phyloP scores from a whole-genome alignment of 2,329 filamentous ascomycete genomes.

The Pseudocercospora crystallina region DNA sequence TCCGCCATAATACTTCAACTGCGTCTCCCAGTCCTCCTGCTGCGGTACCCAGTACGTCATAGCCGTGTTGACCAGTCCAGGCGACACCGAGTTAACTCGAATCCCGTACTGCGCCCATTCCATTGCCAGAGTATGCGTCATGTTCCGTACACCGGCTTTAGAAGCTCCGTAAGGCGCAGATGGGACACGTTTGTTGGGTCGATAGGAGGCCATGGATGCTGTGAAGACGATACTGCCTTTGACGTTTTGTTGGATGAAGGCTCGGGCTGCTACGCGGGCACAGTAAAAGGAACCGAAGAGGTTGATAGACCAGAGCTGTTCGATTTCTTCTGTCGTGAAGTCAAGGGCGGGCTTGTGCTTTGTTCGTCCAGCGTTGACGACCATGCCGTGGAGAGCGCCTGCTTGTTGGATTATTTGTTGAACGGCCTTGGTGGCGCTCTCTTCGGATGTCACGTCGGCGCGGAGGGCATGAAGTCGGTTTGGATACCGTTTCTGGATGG shows the following conservation, averaged over 20 bases:
- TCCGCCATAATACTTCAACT: constrained; percentile 60
- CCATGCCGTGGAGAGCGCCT: constrained; percentile 51
- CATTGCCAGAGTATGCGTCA: constrained; percentile 44
- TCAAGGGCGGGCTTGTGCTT: constrained; percentile 54
- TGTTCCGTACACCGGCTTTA: constrained; percentile 47
- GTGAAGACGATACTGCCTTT: constrained; percentile 49
- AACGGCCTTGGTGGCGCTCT: constrained; percentile 44
- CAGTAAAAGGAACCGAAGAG: constrained; percentile 47
- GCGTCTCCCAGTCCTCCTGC: constrained; percentile 56
- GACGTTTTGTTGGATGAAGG: constrained; percentile 46
- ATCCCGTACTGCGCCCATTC: constrained; percentile 42
- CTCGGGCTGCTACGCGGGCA: constrained; percentile 42
- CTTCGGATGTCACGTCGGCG: constrained; percentile 50
- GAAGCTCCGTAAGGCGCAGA: constrained; percentile 46
- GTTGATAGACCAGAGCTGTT: constrained; percentile 45
- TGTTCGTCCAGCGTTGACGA: constrained; percentile 52
- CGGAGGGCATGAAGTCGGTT: constrained; percentile 42
- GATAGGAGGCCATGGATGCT: constrained; percentile 47
- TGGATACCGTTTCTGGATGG: constrained; percentile 41
- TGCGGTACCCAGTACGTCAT: constrained; percentile 50
- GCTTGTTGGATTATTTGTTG: constrained; percentile 46
- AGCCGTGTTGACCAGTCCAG: constrained; percentile 38
- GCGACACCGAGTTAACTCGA: constrained; percentile 40
- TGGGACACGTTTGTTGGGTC: constrained; percentile 45
- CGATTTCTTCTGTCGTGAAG: constrained; percentile 50